These are phyloP conservation scores for Cyberlindnera euphorbiiphila DNA, from an alignment of 805 yeast species.

Conservation along the genomic window DNA sequence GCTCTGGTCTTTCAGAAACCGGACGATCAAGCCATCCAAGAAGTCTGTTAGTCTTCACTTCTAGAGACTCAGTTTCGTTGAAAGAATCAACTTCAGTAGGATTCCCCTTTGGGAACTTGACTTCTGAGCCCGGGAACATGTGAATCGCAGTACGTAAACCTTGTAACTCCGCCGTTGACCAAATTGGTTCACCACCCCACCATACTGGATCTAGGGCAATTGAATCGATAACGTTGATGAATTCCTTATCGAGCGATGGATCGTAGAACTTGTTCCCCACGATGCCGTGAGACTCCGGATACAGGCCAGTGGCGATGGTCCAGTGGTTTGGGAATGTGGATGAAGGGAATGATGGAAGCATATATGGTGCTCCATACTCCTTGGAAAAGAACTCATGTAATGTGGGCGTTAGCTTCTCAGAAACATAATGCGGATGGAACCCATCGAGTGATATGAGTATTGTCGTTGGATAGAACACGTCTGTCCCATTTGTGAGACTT, in stretches of 20 bases:
- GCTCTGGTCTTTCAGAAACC: conserved; percentile 60
- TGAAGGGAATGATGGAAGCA: conserved; percentile 85
- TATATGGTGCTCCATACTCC: conserved; percentile 68
- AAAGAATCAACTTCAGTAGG: conserved; percentile 57
- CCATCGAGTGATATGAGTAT: conserved; percentile 81
- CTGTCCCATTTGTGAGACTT: conserved; percentile 23
- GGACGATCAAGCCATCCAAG: conserved; percentile 64
- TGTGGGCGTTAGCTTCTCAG: conserved; percentile 62
- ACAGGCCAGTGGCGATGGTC: conserved; percentile 82
- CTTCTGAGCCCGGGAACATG: conserved; percentile 97
- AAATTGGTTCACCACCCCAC: conserved; percentile 92
- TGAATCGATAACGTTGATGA: conserved; percentile 57
- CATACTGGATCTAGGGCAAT: conserved; percentile 51
- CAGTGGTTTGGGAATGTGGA: conserved; percentile 91
- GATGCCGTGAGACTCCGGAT: conserved; percentile 83
- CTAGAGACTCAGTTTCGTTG: conserved; percentile 58
- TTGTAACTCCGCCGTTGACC: conserved; percentile 70
- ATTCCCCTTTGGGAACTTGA: conserved; percentile 44
- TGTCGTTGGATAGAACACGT: conserved; percentile 59
- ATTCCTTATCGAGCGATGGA: conserved; percentile 48
- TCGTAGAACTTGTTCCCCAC: conserved; percentile 81
- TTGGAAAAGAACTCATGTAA: conserved; percentile 53
- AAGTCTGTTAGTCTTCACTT: conserved; percentile 54
- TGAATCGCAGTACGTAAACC: conserved; percentile 72
- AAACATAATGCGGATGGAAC: conserved; percentile 85